A percentile compares a stretch with the other conserved stretches of the same genome.
These are phyloP conservation scores for Ceratobasidium sp. DNA, from an alignment of 1,284 basidiomycete species.

Conservation along the genomic window DNA sequence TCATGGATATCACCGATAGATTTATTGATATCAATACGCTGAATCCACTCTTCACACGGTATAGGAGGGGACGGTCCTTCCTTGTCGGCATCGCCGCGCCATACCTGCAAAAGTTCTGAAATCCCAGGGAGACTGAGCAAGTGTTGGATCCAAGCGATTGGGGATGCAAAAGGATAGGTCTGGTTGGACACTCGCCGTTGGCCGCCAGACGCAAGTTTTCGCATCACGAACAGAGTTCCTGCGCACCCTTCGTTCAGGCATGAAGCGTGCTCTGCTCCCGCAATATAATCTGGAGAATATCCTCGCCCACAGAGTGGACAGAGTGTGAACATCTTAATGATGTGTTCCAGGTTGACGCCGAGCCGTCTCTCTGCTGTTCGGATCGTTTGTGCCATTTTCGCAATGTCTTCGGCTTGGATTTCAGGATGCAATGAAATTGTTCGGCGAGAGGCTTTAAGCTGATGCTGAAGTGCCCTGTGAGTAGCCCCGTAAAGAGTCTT, in stretches of 20 bases:
- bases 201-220: neutral
- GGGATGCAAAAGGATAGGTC: too few relatives aligned
- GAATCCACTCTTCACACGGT: neutral
- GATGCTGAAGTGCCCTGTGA: too few relatives aligned
- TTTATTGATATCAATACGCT: neutral
- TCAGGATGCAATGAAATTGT: too few relatives aligned
- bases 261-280: neutral
- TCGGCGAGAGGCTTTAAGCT: too few relatives aligned
- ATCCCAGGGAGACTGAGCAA: too few relatives aligned
- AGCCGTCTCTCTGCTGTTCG: neutral
- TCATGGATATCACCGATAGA: neutral
- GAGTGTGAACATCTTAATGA: slow-evolving; percentile 10
- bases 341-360: neutral
- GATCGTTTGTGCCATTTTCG: slow-evolving; percentile 20
- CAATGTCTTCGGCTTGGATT: too few relatives aligned
- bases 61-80: neutral
- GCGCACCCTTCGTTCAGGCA: slow-evolving; percentile 2
- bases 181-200: too few relatives aligned
- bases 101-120: too few relatives aligned
- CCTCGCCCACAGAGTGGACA: neutral
- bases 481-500: too few relatives aligned
- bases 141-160: too few relatives aligned
- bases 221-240: neutral
- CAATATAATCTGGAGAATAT: slow-evolving; percentile 17
- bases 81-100: neutral